Base-by-base conservation (phyloP, 352 stramenopile genomes). In the Blastocystis sp. region DNA sequence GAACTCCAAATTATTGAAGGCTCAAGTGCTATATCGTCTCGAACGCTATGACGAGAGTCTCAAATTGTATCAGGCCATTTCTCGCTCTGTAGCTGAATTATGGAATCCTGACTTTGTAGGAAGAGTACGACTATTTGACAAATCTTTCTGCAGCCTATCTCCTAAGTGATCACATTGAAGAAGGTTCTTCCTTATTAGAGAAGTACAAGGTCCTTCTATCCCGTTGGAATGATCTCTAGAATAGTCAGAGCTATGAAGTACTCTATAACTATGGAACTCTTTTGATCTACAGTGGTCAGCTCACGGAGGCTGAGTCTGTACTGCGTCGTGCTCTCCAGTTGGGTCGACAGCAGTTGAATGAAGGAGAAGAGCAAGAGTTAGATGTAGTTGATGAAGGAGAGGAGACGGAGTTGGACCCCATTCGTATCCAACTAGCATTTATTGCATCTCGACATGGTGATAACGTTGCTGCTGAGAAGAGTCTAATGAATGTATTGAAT, bases 221-320 rank as follows among this genome's bases (percentile, higher is more conserved):
- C 9, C 27, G 21, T 21, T 49, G 9, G 2, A 14, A 6, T 83
- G 1, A 83, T 9, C 2, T 43, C 7, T 51, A 83, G 71, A 42
- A 29, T 0, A 83, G 71, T 32, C 37, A 83, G 21, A 83, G 71
- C 27, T 83, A 83, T 43, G 71, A 83, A 21, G 46, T 83, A 7
- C 71, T 83, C 16, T 83, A 83, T 42, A 83, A 83, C 29, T 83
- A 83, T 43, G 71, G 71, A 24, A 83, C 71, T 2, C 27, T 83
- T 4, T 42, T 83, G 12, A 57, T 83, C 51, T 83, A 83, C 51
- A 39, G 21, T 12, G 71, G 49, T 16, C 49, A 54, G 51, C 29
- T 65, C 9, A 56, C 63, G 4, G 71, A 83, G 35, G 71, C 71
- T 11, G 46, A 66, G 14, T 29, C 29, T 6, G 51, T 59, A 42